Percentiles rank a stretch among this genome's conserved stretches.
Conservation (phyloP, 75 land plant genomes). For the Chamaecyparis obtusa region DNA sequence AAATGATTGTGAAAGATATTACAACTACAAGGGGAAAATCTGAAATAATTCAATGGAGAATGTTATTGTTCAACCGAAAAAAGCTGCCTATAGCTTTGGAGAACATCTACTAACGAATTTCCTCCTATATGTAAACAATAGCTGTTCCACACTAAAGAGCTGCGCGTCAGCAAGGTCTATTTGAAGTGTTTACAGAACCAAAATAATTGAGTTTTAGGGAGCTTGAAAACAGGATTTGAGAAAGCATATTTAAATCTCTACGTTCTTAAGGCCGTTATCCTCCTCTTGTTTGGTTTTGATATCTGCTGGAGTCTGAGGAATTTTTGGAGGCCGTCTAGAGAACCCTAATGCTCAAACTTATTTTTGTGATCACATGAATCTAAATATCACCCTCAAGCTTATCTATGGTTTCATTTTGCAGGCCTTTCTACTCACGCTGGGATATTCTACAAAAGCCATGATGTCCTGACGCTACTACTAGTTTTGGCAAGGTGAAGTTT, state of each 20-base stretch:
- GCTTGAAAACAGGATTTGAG: neutral
- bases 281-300: neutral
- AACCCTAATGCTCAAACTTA: neutral
- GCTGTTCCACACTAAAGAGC: neutral
- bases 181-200: neutral
- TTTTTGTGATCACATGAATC: neutral
- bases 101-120: neutral
- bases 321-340: neutral
- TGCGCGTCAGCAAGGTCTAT: neutral
- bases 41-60: slow-evolving; percentile 5
- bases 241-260: neutral
- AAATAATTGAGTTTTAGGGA: neutral
- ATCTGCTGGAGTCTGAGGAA: neutral
- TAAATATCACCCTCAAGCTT: neutral
- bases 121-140: neutral
- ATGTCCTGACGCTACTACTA: neutral
- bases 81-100: neutral
- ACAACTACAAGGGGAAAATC: slow-evolving; percentile 38
- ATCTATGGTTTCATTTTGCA: neutral
- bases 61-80: neutral
- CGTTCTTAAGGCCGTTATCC: neutral
- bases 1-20: slow-evolving; percentile 28
- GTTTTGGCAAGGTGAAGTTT: neutral
- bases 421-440: neutral
- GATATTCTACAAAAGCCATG: neutral